These are phyloP conservation scores for Powellomyces hirtus DNA, from an alignment of 192 early-diverging fungal species.

Conservation along the genomic window DNA sequence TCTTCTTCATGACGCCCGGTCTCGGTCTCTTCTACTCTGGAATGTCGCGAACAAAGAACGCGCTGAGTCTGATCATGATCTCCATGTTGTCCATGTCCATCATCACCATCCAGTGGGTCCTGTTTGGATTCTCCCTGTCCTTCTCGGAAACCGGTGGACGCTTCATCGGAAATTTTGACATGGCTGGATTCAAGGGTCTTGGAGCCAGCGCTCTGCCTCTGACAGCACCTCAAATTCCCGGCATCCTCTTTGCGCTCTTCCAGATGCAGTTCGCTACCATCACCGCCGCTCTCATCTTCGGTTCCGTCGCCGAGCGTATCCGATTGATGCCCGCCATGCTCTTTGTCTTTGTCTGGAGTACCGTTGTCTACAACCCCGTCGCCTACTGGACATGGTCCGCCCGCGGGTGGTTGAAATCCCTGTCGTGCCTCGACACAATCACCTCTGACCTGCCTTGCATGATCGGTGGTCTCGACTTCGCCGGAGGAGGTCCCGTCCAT, in stretches of 20 bases:
- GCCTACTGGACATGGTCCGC: conserved; percentile 93
- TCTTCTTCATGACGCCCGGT: conserved; percentile 95
- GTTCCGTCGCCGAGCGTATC: conserved; percentile 86
- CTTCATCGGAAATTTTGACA: conserved; percentile 81
- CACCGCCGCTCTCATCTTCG: conserved; percentile 89
- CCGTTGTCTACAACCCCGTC: conserved; percentile 87
- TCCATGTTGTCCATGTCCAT: conserved; percentile 69
- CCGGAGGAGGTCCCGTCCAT: conserved; percentile 98
- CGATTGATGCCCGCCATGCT: conserved; percentile 81
- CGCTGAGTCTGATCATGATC: conserved; percentile 84
- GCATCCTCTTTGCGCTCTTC: conserved; percentile 75
- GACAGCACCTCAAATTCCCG: conserved; percentile 66
- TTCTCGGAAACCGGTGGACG: conserved; percentile 69
- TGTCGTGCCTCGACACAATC: conserved; percentile 38
- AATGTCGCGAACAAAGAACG: conserved; percentile 89
- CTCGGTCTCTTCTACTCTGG: conserved; percentile 97
- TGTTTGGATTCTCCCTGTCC: conserved; percentile 87
- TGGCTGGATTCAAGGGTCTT: conserved; percentile 69
- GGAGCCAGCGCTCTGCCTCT: conserved; percentile 45
- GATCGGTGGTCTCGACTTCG: conserved; percentile 87
- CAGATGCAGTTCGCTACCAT: conserved; percentile 93
- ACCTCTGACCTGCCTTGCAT: conserved; percentile 27
- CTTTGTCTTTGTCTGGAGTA: conserved; percentile 89
- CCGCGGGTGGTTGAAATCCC: conserved; percentile 78
- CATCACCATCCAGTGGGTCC: conserved; percentile 88